Base-by-base conservation (phyloP, 192 early-diverging fungal species). In the Dissophora ornata region DNA sequence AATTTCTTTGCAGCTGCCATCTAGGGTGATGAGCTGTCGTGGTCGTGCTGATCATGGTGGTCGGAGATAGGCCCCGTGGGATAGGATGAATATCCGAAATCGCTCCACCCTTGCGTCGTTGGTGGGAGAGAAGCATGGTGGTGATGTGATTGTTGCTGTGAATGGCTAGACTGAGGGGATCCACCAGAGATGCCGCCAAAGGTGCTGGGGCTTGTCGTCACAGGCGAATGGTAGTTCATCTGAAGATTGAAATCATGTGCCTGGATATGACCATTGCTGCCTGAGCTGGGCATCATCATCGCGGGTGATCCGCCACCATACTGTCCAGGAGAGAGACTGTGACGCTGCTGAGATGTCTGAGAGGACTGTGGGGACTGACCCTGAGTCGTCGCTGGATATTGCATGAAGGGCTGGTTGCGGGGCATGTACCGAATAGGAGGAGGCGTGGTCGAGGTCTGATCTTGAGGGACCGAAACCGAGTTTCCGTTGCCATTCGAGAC, bases 201-300 rank as follows among this genome's bases (percentile, higher is more conserved):
- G 3, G 73, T 77, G 57, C 73, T 55, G 33, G 58, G 52, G 15
- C 63, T 77, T 16, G 73, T 77, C 36, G 71, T 57, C 33, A 58
- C 73, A 15, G 73, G 73, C 24, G 73, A 77, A 29, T 77, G 73
- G 47, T 77, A 77, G 10, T 64, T 64, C 73, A 77, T 62, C 13
- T 66, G 50, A n/a, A 77, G 34, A 42, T 77, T 77, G 34, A 77
- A 77, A 21, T 77, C 73, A 29, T 67, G 71, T 15, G 68, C 50
- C 11, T 53, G 38, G 38, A 71, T 57, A 19, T 71, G 69, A 36
- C 69, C 69, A 45, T 63, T 71, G 34, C 32, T 56, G 28, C 59
- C 59, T 22, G 73, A 65, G 73, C 45, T 62, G 18, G 73, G 73
- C 73, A 77, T 77, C 73, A 77, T 77, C 73, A 77, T 67, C 3